phyloP scores from a whole-genome alignment of 108 stramenopile species.

The Parmales sp. region DNA sequence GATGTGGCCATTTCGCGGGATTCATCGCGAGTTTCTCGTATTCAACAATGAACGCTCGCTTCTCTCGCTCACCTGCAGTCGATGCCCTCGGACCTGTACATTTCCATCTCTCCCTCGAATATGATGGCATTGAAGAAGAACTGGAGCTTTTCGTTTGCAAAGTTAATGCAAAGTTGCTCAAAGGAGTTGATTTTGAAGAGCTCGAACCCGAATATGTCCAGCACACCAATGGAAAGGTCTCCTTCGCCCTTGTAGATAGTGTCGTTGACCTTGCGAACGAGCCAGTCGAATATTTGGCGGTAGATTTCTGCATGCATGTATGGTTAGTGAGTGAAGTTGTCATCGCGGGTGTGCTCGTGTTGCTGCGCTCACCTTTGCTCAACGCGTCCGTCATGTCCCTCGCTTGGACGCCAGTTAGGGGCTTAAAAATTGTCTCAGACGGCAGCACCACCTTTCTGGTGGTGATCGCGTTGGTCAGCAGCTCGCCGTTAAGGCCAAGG shows the following conservation, averaged over 20 bases:
- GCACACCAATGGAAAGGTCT: constrained; percentile 44
- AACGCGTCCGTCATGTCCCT: too few relatives aligned
- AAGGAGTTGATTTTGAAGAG: constrained; percentile 36
- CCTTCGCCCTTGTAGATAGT: constrained; percentile 54
- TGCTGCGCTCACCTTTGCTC: too few relatives aligned
- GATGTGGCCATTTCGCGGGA: too few relatives aligned
- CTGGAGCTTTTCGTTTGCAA: constrained; percentile 47
- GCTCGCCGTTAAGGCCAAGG: not conserved
- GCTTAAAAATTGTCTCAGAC: too few relatives aligned
- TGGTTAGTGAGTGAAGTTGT: too few relatives aligned
- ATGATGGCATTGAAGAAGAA: constrained; percentile 34
- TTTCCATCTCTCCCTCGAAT: constrained; percentile 32
- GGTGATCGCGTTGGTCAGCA: not conserved
- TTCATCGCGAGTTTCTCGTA: too few relatives aligned
- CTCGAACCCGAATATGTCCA: constrained; percentile 61
- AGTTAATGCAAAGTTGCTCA: constrained; percentile 52
- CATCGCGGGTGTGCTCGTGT: too few relatives aligned
- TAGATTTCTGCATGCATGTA: too few relatives aligned
- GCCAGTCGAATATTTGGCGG: constrained; percentile 77
- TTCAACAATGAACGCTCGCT: too few relatives aligned
- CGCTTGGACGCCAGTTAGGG: too few relatives aligned
- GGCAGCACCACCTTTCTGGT: not conserved
- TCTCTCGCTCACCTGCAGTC: too few relatives aligned
- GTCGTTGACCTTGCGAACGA: constrained; percentile 86
- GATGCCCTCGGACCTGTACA: constrained; percentile 26